A percentile compares a stretch with the other conserved stretches of the same genome.
These are phyloP conservation scores for Monilinia fructicola DNA, from an alignment of 2,329 filamentous ascomycete genomes.

Conservation along the genomic window DNA sequence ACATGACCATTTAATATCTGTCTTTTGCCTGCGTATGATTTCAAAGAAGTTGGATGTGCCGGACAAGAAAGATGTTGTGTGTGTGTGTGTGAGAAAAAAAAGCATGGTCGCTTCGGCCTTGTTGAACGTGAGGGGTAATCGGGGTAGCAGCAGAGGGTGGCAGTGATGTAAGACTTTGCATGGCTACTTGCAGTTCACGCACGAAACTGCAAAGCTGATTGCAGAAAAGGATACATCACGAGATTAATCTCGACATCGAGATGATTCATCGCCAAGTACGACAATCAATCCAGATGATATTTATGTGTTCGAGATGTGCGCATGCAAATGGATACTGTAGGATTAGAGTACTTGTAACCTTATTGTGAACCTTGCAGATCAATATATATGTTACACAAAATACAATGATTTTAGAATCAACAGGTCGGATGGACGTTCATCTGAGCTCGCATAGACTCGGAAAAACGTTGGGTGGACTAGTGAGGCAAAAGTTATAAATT, in stretches of 20 bases:
- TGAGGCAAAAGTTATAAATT: too few relatives aligned
- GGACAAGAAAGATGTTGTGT: neutral
- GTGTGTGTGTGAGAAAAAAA: neutral
- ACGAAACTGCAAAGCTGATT: neutral
- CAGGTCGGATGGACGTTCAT: too few relatives aligned
- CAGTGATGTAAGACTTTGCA: neutral
- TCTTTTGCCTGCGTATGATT: neutral
- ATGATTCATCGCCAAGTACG: neutral
- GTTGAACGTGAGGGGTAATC: neutral
- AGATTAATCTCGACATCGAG: neutral
- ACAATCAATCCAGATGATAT: neutral
- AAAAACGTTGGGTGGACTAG: too few relatives aligned
- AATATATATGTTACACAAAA: neutral
- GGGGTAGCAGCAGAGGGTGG: too few relatives aligned
- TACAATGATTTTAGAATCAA: too few relatives aligned
- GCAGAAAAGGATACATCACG: neutral
- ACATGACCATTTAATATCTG: slow-evolving; percentile 26
- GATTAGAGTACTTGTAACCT: too few relatives aligned
- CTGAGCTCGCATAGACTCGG: too few relatives aligned
- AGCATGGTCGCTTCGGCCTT: neutral
- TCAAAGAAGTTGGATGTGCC: neutral
- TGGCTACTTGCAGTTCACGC: neutral
- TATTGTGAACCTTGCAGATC: neutral
- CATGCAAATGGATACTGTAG: too few relatives aligned
- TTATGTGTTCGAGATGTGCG: neutral